phyloP scores from a whole-genome alignment of 495 filamentous ascomycete genomes.

The Trypethelium eluteriae region DNA sequence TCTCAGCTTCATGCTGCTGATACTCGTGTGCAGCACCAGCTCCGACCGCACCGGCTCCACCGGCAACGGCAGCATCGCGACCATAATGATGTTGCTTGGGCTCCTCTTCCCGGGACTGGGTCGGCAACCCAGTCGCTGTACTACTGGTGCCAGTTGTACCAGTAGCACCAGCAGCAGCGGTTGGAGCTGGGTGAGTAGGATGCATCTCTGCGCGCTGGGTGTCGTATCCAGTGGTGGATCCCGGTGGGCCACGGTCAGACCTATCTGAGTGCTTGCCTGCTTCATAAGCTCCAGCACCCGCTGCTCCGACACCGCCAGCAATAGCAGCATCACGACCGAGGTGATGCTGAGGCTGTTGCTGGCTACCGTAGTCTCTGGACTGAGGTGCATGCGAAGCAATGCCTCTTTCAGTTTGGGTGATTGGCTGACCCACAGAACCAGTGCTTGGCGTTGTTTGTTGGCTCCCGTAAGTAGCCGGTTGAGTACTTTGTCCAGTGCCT shows the following conservation, averaged over 20 bases:
- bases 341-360: constrained; percentile 21
- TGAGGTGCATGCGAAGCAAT: too few species aligned
- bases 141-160: not conserved
- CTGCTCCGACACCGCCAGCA: constrained; percentile 20
- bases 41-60: constrained; percentile 20
- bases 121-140: constrained; percentile 13
- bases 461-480: too few species aligned
- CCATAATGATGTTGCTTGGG: constrained; percentile 28
- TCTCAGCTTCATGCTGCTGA: constrained; percentile 26
- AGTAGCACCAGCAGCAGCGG: constrained; percentile 10
- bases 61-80: constrained; percentile 26
- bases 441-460: too few species aligned
- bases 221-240: not conserved
- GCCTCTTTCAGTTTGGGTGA: too few species aligned
- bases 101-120: not conserved
- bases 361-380: too few species aligned
- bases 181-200: not conserved
- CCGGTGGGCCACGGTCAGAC: not conserved
- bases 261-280: not conserved
- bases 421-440: too few species aligned
- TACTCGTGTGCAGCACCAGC: constrained; percentile 20
- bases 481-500: too few species aligned
- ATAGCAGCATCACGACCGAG: constrained; percentile 27
- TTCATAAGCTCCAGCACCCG: constrained; percentile 14
- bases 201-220: constrained; percentile 4